A percentile compares a stretch with the other conserved stretches of the same genome.
phyloP scores from a whole-genome alignment of 805 yeast genomes.

The Nadsonia fulvescens region DNA sequence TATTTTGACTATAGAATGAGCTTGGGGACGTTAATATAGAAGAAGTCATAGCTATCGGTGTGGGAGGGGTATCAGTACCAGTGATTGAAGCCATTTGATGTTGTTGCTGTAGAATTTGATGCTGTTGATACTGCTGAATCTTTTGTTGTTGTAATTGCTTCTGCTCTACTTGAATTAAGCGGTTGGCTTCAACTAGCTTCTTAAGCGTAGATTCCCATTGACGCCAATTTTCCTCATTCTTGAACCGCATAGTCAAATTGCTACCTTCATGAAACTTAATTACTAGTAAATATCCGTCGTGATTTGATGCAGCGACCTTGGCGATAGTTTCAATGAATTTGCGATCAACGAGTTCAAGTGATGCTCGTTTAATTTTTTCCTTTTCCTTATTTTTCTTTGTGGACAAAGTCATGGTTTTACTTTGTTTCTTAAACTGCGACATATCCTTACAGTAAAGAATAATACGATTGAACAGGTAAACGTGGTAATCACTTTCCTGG shows the following conservation, averaged over 20 bases:
- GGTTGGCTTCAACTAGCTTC: constrained; percentile 6
- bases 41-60: too few species aligned
- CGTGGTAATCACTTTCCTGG: constrained; percentile 70
- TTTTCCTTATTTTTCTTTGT: constrained; percentile 32
- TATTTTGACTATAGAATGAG: too few species aligned
- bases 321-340: constrained; percentile 57
- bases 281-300: constrained; percentile 15
- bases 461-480: constrained; percentile 68
- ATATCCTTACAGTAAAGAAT: constrained; percentile 48
- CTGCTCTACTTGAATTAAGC: not conserved
- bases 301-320: constrained; percentile 19
- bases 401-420: constrained; percentile 26
- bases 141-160: constrained; percentile 1
- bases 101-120: too few species aligned
- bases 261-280: constrained; percentile 9
- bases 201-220: constrained; percentile 47
- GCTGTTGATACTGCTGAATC: constrained; percentile 1
- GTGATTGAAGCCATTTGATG: too few species aligned
- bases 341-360: constrained; percentile 52
- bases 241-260: constrained; percentile 62
- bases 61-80: too few species aligned
- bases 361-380: constrained; percentile 13
- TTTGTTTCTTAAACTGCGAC: constrained; percentile 23
- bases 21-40: too few species aligned
- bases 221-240: constrained; percentile 63